Evolutionary conservation across 768 basidiomycete species (phyloP).

Genomic region (Hortiboletus campestris): DNA sequence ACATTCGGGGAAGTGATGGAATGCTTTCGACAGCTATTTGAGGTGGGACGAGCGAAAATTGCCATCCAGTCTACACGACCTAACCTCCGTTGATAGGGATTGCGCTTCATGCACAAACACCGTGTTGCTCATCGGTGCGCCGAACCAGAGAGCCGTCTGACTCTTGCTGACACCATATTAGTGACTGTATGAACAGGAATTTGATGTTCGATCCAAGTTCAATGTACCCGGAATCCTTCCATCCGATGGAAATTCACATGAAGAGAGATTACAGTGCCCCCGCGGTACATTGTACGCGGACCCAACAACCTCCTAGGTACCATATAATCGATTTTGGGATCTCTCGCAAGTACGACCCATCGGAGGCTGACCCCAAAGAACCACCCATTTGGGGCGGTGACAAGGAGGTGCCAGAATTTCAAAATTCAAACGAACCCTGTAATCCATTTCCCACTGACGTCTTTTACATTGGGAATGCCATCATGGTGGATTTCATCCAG

Average conservation of each 20-base stretch:
- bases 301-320: slow-evolving; percentile 21
- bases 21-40: slow-evolving; percentile 34
- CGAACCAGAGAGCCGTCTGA: too few species aligned
- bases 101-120: slow-evolving; percentile 24
- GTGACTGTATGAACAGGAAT: slow-evolving; percentile 31
- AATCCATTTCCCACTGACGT: slow-evolving; percentile 45
- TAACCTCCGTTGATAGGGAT: not conserved
- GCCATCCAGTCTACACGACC: not conserved
- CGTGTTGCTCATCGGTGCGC: slow-evolving; percentile 16
- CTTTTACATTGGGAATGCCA: slow-evolving; percentile 41
- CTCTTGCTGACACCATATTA: not conserved
- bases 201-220: slow-evolving; percentile 31
- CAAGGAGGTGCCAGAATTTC: slow-evolving; percentile 40
- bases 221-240: slow-evolving; percentile 28
- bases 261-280: slow-evolving; percentile 18
- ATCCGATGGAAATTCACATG: slow-evolving; percentile 15
- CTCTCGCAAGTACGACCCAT: slow-evolving; percentile 31
- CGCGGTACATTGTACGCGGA: slow-evolving; percentile 30
- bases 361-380: slow-evolving; percentile 27
- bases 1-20: slow-evolving; percentile 34
- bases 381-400: slow-evolving; percentile 40
- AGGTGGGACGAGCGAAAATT: slow-evolving; percentile 11
- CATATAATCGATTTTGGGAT: slow-evolving; percentile 34
- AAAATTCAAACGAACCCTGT: slow-evolving; percentile 18
- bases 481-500: slow-evolving; percentile 26